Percentiles rank a stretch among this genome's conserved stretches.
phyloP scores from a whole-genome alignment of 257 asterid species.

The Rauvolfia tetraphylla region DNA sequence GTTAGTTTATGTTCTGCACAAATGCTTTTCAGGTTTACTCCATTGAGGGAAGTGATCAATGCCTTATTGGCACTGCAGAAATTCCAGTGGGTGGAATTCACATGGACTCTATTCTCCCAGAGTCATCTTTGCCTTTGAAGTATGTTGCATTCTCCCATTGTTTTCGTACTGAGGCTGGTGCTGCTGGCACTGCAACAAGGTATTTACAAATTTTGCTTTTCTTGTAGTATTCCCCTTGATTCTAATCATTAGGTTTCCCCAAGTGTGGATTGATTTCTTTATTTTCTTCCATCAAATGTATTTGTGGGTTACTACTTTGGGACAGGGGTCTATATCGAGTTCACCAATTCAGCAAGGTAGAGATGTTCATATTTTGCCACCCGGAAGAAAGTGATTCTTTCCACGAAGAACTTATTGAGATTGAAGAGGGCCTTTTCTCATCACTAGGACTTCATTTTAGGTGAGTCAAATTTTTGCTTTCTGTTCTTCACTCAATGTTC shows the following conservation, averaged over 20 bases:
- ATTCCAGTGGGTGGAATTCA: conserved; percentile 97
- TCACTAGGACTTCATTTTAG: conserved; percentile 89
- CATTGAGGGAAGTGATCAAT: conserved; percentile 86
- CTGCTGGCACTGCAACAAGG: conserved; percentile 95
- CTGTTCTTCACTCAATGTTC: not conserved
- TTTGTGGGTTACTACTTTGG: conserved; percentile 19
- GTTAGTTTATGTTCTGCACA: conserved; percentile 19
- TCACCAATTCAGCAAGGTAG: conserved; percentile 98
- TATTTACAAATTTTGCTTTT: conserved; percentile 17
- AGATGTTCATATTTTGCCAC: conserved; percentile 87
- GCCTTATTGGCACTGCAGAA: conserved; percentile 98
- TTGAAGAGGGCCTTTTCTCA: conserved; percentile 80
- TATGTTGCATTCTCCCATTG: conserved; percentile 96
- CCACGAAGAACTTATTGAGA: conserved; percentile 69
- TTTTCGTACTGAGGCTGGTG: conserved; percentile 98
- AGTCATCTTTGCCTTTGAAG: conserved; percentile 73
- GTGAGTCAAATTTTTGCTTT: conserved; percentile 32
- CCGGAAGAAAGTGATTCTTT: conserved; percentile 80
- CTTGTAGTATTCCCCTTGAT: not conserved
- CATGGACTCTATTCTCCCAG: conserved; percentile 86
- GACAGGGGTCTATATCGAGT: conserved; percentile 95
- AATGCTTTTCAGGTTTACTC: conserved; percentile 73
- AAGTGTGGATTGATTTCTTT: not conserved
- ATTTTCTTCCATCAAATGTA: conserved; percentile 17
- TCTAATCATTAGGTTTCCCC: not conserved